A percentile compares a stretch with the other conserved stretches of the same genome.
phyloP scores from a whole-genome alignment of 2,329 filamentous ascomycete genomes.

The Aspergillus fumigatiaffinis region DNA sequence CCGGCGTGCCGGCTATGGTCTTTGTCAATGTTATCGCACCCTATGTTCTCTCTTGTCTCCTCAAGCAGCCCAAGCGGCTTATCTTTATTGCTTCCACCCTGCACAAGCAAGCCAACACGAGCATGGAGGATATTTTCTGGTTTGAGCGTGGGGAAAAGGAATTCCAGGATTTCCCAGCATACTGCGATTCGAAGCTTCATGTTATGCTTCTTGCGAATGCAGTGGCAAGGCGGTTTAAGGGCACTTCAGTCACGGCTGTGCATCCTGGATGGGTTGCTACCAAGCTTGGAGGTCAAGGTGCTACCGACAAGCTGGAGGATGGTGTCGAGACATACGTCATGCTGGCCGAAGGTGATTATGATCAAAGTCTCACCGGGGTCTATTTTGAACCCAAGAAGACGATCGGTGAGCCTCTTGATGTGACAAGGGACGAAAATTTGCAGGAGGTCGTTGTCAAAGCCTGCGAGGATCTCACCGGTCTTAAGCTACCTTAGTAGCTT shows the following conservation, averaged over 20 bases:
- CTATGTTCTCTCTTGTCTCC: constrained; percentile 51
- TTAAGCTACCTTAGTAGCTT: constrained; percentile 6
- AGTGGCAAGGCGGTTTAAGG: constrained; percentile 45
- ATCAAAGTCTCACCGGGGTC: constrained; percentile 15
- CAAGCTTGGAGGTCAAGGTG: constrained; percentile 48
- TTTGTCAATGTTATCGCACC: constrained; percentile 55
- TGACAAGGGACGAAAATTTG: constrained; percentile 11
- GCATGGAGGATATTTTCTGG: constrained; percentile 40
- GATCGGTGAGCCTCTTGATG: constrained; percentile 11
- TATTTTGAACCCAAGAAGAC: constrained; percentile 22
- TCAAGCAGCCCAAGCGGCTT: constrained; percentile 48
- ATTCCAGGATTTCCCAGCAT: constrained; percentile 40
- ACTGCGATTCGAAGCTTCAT: constrained; percentile 54
- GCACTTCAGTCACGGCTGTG: constrained; percentile 44
- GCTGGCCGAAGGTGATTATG: constrained; percentile 35
- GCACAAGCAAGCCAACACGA: constrained; percentile 45
- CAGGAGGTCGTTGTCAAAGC: constrained; percentile 19
- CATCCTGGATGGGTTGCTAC: constrained; percentile 53
- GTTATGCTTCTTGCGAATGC: constrained; percentile 52
- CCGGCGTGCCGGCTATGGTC: constrained; percentile 46
- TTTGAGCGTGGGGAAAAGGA: constrained; percentile 29
- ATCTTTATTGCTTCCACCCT: constrained; percentile 50
- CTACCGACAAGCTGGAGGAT: constrained; percentile 45
- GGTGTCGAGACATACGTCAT: constrained; percentile 48
- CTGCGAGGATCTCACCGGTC: constrained; percentile 16